Base-by-base conservation (phyloP, 768 basidiomycete species). In the Boletus patriciae region DNA sequence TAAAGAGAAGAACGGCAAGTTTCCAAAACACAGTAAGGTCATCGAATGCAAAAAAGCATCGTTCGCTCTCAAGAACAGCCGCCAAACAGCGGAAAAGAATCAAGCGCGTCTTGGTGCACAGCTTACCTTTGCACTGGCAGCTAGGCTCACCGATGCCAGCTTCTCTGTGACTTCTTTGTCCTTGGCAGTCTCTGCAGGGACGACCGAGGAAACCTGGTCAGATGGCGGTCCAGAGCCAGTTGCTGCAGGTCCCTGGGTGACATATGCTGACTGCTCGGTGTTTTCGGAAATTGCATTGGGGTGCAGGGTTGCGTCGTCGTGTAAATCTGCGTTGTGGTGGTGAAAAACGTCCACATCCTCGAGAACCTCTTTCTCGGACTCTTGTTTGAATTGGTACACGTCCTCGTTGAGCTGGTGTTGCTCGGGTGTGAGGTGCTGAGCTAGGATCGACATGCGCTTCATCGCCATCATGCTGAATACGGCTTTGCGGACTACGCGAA, bases 401-500 rank as follows among this genome's bases (percentile, higher is more conserved):
- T 87, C 80, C 44, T 79, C 80, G 45, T 80, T 78, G 50, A 91
- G 74, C 61, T 80, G 74, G 50, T 78, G 77, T 3, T 80, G 78
- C 41, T 76, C 77, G 3, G 74, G 65, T 27, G 76, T 70, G 43
- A 80, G 71, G 44, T 76, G 67, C 4, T 69, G 66, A 37, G 66
- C 62, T 2, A 88, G 76, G 34, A 79, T 74, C 18, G 87, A 79
- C 87, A 96, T 87, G 56, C 92, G 80, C 63, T 85, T 86, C 71
- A 93, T 81, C 13, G 94, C 93, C 69, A 87, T 87, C 78, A 96
- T 92, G 47, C 90, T 85, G 66, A 87, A 80, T 4, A 92, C 90
- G 3, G 92, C 93, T 70, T 90, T 91, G 62, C 88, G 87, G 92
- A 93, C 92, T 94, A 69, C 23, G 49, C 36, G 57, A 18, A 59